phyloP scores from a whole-genome alignment of 768 basidiomycete species.

The Kwoniella heveanensis region DNA sequence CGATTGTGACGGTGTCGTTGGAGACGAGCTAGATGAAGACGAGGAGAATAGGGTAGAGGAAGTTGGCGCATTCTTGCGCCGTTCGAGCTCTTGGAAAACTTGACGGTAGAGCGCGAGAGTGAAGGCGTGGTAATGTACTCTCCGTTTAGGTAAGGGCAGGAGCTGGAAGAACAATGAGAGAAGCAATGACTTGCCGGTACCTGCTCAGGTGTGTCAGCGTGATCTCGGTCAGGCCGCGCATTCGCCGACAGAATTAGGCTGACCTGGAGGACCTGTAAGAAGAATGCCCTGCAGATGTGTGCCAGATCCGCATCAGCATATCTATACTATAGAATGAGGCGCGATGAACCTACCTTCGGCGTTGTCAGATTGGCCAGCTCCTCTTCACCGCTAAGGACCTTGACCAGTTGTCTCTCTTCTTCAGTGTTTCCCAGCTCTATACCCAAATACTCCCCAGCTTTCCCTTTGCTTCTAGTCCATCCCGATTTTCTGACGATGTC shows the following conservation, averaged over 20 bases:
- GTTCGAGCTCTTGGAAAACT: conserved; percentile 62
- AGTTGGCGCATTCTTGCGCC: conserved; percentile 27
- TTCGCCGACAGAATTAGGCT: neutral
- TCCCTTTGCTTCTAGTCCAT: conserved; percentile 40
- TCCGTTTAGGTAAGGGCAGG: conserved; percentile 62
- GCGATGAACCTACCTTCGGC: conserved; percentile 59
- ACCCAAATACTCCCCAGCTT: conserved; percentile 29
- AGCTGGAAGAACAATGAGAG: conserved; percentile 65
- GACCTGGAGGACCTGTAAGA: conserved; percentile 60
- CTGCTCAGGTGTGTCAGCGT: conserved; percentile 35
- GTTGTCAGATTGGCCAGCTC: conserved; percentile 62
- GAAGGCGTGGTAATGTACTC: conserved; percentile 65
- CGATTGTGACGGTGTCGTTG: no score
- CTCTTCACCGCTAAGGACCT: conserved; percentile 61
- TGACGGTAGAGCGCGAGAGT: conserved; percentile 64
- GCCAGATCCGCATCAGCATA: neutral
- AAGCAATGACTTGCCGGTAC: conserved; percentile 63
- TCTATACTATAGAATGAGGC: conserved; percentile 10
- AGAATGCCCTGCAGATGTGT: conserved; percentile 59
- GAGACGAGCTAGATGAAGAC: neutral
- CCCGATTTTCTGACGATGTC: conserved; percentile 21
- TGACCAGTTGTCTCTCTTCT: conserved; percentile 52
- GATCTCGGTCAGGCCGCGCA: neutral
- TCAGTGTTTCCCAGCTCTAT: conserved; percentile 25
- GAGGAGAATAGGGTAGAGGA: neutral